Conservation (phyloP, 2,329 filamentous ascomycete genomes). For the Neonectria ditissima region DNA sequence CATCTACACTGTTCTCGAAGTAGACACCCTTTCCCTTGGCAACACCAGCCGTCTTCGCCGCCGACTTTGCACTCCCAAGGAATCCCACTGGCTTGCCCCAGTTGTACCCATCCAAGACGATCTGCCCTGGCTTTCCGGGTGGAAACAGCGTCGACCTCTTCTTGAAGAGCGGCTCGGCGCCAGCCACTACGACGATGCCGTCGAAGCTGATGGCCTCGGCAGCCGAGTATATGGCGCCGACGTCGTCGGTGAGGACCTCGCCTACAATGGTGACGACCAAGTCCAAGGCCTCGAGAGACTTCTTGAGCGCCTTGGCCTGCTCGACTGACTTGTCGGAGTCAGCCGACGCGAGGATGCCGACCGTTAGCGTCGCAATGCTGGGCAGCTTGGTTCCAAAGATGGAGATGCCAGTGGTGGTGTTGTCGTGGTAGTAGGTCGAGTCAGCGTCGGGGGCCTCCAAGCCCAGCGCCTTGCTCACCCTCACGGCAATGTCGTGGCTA, state of each 20-base stretch:
- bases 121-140: slow-evolving; percentile 70
- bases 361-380: slow-evolving; percentile 70
- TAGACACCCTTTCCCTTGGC: slow-evolving; percentile 57
- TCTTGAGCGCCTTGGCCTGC: slow-evolving; percentile 63
- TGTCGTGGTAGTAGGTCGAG: slow-evolving; percentile 74
- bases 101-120: slow-evolving; percentile 71
- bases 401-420: slow-evolving; percentile 71
- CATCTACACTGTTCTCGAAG: slow-evolving; percentile 47
- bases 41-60: slow-evolving; percentile 60
- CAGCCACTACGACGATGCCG: slow-evolving; percentile 69
- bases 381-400: slow-evolving; percentile 69
- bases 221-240: slow-evolving; percentile 73
- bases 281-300: slow-evolving; percentile 60
- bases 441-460: slow-evolving; percentile 70
- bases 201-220: slow-evolving; percentile 74
- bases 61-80: slow-evolving; percentile 58
- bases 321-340: slow-evolving; percentile 56
- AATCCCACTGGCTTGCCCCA: slow-evolving; percentile 78
- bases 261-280: slow-evolving; percentile 71
- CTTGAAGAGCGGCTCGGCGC: slow-evolving; percentile 65
- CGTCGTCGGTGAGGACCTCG: slow-evolving; percentile 64
- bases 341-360: slow-evolving; percentile 70
- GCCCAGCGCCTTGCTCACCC: slow-evolving; percentile 73
- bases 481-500: slow-evolving; percentile 73
- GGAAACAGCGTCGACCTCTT: slow-evolving; percentile 69